Percentiles rank a stretch among this genome's conserved stretches.
phyloP scores from a whole-genome alignment of 768 basidiomycete species.

The Sporobolomyces phaffii region DNA sequence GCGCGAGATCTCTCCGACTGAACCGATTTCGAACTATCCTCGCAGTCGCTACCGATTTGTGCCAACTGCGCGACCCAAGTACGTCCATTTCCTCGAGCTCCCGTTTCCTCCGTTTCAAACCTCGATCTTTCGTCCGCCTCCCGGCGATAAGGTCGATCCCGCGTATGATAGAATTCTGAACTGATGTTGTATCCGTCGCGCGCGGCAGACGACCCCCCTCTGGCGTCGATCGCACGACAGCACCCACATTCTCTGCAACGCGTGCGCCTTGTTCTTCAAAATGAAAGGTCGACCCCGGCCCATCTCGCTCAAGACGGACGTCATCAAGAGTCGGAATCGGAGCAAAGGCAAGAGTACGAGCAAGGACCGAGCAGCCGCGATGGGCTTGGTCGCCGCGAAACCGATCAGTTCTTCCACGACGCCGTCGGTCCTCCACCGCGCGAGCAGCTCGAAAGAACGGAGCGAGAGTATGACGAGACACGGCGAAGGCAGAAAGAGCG shows the following conservation, averaged over 20 bases:
- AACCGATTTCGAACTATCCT: not conserved
- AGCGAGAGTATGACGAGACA: constrained; percentile 33
- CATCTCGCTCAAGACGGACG: constrained; percentile 43
- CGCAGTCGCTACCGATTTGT: constrained; percentile 38
- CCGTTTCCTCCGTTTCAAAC: not conserved
- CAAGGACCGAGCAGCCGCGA: constrained; percentile 33
- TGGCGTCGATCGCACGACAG: constrained; percentile 42
- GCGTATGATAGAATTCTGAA: not conserved
- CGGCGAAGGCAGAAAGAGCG: constrained; percentile 30
- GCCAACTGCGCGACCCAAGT: constrained; percentile 40
- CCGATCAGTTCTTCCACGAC: not conserved
- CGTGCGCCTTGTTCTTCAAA: constrained; percentile 43
- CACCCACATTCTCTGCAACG: constrained; percentile 43
- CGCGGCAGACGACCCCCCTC: constrained; percentile 40
- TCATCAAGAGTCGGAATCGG: constrained; percentile 43
- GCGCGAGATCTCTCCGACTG: no score
- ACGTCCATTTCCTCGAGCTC: not conserved
- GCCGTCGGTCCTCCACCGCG: not conserved
- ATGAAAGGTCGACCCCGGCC: constrained; percentile 43
- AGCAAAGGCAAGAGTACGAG: constrained; percentile 39
- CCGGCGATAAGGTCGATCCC: constrained; percentile 5
- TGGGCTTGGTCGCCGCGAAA: constrained; percentile 5
- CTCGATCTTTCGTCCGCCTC: not conserved
- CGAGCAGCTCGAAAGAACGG: constrained; percentile 26
- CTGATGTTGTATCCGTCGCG: not conserved